Conservation (phyloP, 371 early-diverging fungal species). For the Coemansia sp. region DNA sequence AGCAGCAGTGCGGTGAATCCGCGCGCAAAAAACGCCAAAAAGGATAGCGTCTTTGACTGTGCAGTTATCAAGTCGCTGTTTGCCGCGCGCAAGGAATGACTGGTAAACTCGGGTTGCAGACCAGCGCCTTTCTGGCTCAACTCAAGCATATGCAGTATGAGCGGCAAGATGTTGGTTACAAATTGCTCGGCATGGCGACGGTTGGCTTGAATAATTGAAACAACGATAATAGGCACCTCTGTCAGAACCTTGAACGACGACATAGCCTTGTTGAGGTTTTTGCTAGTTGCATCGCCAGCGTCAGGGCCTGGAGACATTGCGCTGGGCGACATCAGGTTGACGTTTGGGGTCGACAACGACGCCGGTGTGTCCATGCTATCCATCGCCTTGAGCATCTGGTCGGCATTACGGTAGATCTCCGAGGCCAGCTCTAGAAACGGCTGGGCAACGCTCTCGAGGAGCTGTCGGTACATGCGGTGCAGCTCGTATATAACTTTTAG, state of each 20-base stretch:
- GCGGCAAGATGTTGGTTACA: constrained; percentile 81
- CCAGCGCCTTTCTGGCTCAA: constrained; percentile 28
- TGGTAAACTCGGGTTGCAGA: constrained; percentile 8
- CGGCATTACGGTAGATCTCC: constrained; percentile 90
- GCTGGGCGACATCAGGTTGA: constrained; percentile 61
- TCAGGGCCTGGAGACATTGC: constrained; percentile 80
- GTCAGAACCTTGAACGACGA: constrained; percentile 94
- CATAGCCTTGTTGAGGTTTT: constrained; percentile 70
- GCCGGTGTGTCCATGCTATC: constrained; percentile 47
- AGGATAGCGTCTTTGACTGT: constrained; percentile 83
- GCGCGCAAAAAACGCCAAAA: constrained; percentile 90
- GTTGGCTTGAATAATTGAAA: constrained; percentile 85
- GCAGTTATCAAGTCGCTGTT: constrained; percentile 49
- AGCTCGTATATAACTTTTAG: constrained; percentile 93
- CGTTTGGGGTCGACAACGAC: constrained; percentile 35
- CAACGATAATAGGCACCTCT: constrained; percentile 98
- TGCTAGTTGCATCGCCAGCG: constrained; percentile 58
- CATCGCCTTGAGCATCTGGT: constrained; percentile 73
- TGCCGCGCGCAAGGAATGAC: constrained; percentile 32
- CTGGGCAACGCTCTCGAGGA: constrained; percentile 82
- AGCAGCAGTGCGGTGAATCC: constrained; percentile 68
- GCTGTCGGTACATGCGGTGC: constrained; percentile 78
- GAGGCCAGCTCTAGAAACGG: constrained; percentile 88
- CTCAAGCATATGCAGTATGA: constrained; percentile 67
- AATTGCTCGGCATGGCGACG: constrained; percentile 75